Base-by-base conservation (phyloP, 495 filamentous ascomycete genomes). In the Haplographium delicatum region DNA sequence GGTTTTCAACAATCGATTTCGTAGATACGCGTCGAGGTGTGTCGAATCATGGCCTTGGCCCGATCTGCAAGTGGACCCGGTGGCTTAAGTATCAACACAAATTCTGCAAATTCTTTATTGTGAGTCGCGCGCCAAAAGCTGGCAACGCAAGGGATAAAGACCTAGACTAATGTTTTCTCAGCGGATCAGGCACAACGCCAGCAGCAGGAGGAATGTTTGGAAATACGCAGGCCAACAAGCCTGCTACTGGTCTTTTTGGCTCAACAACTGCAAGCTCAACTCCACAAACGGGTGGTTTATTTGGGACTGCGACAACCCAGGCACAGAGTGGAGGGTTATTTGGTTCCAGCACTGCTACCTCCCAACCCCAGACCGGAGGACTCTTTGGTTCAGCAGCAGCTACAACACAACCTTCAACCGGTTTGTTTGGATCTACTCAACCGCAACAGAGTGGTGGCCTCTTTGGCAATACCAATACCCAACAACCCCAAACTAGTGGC, bases 71-170 rank as follows among this genome's bases (percentile, higher is more conserved):
- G 84, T 68, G 77, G 82, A 53, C 77, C 84, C 20, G 76, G 72
- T 16, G 83, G 80, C 47, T 72, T 91, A 47, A 86, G 80, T 50
- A 86, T 93, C 62, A 91, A 88, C 63, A 93, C 87, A n/a, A 78
- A 70, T 37, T 74, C 81, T 28, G 79, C 84, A 47, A 87, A 84
- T 68, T 74, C 85, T 31, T 75, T 87, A 61, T 89, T 83, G 81
- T 85, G 65, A 79, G 80, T 54, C 18, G 44, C 23, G 2, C 44
- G 30, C 30, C 40, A 28, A 34, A 23, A 47, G 38, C 26, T 28
- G 24, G 19, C 39, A 41, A 19, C 11, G 10, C 35, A 10, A n/a
- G 15, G n/a, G 22, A 44, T 16, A 25, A 38, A 24, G 4, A 22
- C 25, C 31, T 46, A n/a, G 47, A 25, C 41, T 20, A 34, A 42